These are phyloP conservation scores for Sugiyamaella chiloensis DNA, from an alignment of 805 yeast species.

Conservation along the genomic window DNA sequence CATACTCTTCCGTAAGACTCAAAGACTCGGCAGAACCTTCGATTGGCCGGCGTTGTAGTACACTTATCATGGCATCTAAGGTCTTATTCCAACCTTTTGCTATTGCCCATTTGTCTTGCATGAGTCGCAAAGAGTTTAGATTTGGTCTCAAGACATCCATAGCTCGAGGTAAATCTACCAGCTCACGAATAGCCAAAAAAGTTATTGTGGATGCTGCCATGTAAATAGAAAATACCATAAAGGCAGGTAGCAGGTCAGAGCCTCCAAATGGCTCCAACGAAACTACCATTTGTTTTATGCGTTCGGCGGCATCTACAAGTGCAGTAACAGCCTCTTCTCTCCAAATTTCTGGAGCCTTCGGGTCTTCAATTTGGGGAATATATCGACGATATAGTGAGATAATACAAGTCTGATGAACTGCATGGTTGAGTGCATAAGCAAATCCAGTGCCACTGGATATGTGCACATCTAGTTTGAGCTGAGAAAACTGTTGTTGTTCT, in stretches of 20 bases:
- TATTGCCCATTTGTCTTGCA: constrained; percentile 1
- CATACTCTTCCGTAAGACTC: background rate
- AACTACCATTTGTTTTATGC: background rate
- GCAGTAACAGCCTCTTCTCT: background rate
- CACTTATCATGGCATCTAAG: background rate
- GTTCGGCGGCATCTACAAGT: background rate
- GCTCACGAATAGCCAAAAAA: constrained; percentile 1
- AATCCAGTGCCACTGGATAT: constrained; percentile 1
- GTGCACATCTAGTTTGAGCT: constrained; percentile 2
- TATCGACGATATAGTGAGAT: background rate
- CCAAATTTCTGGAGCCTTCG: background rate
- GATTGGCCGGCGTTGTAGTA: background rate
- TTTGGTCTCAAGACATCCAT: background rate
- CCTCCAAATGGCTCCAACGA: constrained; percentile 1
- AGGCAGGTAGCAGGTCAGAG: background rate
- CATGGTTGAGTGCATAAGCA: constrained; percentile 1
- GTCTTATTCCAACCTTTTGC: constrained; percentile 2
- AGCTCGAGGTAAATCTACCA: background rate
- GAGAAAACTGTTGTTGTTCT: background rate
- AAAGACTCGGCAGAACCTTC: background rate
- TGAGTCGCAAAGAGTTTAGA: constrained; percentile 1
- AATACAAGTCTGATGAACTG: background rate
- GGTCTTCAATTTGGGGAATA: background rate
- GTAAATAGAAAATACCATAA: constrained; percentile 2
- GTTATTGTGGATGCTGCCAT: constrained; percentile 2